Evolutionary conservation across 2,329 filamentous ascomycete genomes (phyloP), one percentile per base, ranked within the genome.

Genomic region (Cadophora gregata): DNA sequence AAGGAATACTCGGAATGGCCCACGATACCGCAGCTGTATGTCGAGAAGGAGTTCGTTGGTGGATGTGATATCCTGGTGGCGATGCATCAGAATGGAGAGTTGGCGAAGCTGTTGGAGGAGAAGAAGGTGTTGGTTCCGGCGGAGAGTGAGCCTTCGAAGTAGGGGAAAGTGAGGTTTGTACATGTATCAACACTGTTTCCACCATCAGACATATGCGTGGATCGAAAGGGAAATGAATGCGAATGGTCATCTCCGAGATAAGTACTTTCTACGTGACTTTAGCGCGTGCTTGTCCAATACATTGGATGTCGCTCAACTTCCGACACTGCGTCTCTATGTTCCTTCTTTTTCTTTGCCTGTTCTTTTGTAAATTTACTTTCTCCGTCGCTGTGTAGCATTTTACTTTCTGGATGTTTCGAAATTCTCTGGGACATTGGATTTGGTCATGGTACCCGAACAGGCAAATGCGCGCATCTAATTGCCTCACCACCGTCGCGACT

Each of bases 1-100:
- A 99, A 99, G 82, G 95, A 99, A 81, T 99, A 96, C 84, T 97
- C 94, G 1, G 96, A 98, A 78, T 99, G 96, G 96, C 96, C 96
- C 16, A 99, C 96, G 24, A 98, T 99, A 78, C 96, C 96, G 7
- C 96, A 99, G 80, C 85, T 99, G 21, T 99, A 98, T 80, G 85
- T 99, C 61, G 88, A 96, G 70, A 95, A 95, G 82, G 95, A 99
- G 79, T 99, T 99, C 78, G 85, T 99, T 56, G 96, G 96, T 64
- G 96, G 96, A n/a, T 97, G 94, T 78, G 96, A 99, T 80, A 99
- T 99, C 71, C 80, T 99, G 74, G 90, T 98, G 78, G 91, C 90
- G 2, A 98, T 99, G 96, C 95, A 98, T 82, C 92, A 97, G 81
- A 96, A 93, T 77, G 96, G 96, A 31, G 93, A 96, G 73, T 82